Percentiles rank a stretch among this genome's conserved stretches.
Conservation (phyloP, 139 green algal species). For the Nannochloris sp. region DNA sequence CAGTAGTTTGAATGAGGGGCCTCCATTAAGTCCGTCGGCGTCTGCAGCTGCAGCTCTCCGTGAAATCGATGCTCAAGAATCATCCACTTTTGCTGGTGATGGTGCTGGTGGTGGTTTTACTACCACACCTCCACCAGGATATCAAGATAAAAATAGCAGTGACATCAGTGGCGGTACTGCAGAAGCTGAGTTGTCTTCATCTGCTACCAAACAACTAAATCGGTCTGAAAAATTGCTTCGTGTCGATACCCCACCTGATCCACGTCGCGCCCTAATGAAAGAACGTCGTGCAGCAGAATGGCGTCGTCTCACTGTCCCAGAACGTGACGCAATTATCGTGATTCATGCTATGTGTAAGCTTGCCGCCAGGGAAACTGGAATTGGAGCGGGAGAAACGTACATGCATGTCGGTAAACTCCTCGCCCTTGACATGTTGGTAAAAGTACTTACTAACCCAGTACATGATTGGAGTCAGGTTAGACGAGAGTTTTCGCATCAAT, state of each 20-base stretch:
- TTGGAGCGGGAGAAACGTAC: conserved; percentile 54
- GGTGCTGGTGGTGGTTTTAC: too few relatives aligned
- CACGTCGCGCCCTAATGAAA: conserved; percentile 35
- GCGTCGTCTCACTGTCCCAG: conserved; percentile 40
- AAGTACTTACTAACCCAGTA: conserved; percentile 63
- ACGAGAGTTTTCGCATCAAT: conserved; percentile 54
- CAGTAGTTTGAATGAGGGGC: too few relatives aligned
- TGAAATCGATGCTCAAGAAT: too few relatives aligned
- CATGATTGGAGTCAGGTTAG: conserved; percentile 53
- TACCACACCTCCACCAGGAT: not conserved
- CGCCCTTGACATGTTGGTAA: conserved; percentile 88
- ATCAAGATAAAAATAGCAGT: conserved; percentile 24
- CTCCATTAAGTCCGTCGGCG: too few relatives aligned
- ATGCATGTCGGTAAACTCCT: conserved; percentile 81
- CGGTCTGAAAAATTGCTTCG: not conserved
- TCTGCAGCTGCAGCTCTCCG: too few relatives aligned
- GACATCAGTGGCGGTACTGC: not conserved
- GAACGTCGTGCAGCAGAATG: conserved; percentile 25
- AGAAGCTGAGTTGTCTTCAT: not conserved
- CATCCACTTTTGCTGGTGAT: too few relatives aligned
- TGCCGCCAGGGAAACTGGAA: conserved; percentile 39
- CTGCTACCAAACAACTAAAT: not conserved
- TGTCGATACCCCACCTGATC: conserved; percentile 33
- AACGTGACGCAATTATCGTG: conserved; percentile 77
- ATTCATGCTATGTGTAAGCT: conserved; percentile 81